A percentile compares a stretch with the other conserved stretches of the same genome.
Conservation (phyloP, 805 yeast genomes). For the Barnettozyma pratensis region DNA sequence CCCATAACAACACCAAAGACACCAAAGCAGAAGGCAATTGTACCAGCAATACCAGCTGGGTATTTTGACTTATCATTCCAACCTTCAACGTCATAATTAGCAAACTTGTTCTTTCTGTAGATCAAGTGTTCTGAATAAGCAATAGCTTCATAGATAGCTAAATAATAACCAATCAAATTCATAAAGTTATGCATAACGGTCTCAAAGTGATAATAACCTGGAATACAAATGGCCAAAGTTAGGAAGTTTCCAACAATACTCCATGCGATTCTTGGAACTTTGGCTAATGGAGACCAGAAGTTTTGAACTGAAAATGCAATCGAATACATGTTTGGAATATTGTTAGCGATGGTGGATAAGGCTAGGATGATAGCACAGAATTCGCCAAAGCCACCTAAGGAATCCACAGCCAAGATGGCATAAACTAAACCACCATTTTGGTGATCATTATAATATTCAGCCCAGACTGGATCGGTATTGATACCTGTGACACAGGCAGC, state of each 20-base stretch:
- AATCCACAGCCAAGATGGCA: constrained; percentile 70
- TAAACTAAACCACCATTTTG: constrained; percentile 81
- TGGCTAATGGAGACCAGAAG: constrained; percentile 67
- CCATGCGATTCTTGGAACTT: constrained; percentile 82
- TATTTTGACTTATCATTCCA: constrained; percentile 53
- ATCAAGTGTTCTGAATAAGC: constrained; percentile 78
- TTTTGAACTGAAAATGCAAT: constrained; percentile 84
- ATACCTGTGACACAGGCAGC: constrained; percentile 80
- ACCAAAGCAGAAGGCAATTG: constrained; percentile 75
- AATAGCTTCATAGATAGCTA: constrained; percentile 78
- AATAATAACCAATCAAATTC: constrained; percentile 88
- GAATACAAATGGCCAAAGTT: constrained; percentile 82
- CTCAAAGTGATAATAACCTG: constrained; percentile 74
- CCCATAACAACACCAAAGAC: constrained; percentile 83
- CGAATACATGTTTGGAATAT: constrained; percentile 92
- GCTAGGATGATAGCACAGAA: constrained; percentile 84
- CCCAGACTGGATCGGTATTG: constrained; percentile 39
- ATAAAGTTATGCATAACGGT: constrained; percentile 78
- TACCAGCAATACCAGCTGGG: constrained; percentile 78
- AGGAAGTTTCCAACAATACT: constrained; percentile 68
- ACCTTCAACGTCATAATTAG: constrained; percentile 57
- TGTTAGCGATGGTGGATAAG: constrained; percentile 83
- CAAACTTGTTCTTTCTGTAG: constrained; percentile 60
- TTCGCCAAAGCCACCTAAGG: constrained; percentile 84
- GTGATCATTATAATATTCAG: constrained; percentile 43